A percentile compares a stretch with the other conserved stretches of the same genome.
Conservation (phyloP, 2,329 filamentous ascomycete genomes). For the Penicillium frequentans region DNA sequence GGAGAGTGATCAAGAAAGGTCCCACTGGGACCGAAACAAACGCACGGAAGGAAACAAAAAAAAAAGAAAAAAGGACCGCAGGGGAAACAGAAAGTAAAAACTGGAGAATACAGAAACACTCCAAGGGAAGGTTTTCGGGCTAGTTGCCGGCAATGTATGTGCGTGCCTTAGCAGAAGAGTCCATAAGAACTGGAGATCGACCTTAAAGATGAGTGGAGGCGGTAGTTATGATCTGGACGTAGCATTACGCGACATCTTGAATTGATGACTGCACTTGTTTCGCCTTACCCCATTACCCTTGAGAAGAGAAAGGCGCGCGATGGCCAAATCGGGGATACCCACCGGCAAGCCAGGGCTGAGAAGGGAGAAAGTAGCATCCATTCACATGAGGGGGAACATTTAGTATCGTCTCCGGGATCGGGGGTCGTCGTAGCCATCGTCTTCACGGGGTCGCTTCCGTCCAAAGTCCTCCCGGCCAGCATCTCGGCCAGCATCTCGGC, state of each 20-base stretch:
- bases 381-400: conserved; percentile 13
- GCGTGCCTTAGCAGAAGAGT: conserved; percentile 1
- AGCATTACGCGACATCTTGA: conserved; percentile 18
- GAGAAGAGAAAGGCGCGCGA: conserved; percentile 24
- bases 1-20: conserved; percentile 15
- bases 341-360: conserved; percentile 40
- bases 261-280: conserved; percentile 27
- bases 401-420: conserved; percentile 62
- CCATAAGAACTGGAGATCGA: background rate
- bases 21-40: background rate
- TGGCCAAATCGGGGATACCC: conserved; percentile 42
- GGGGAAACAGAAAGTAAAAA: conserved; percentile 17
- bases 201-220: background rate
- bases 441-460: conserved; percentile 72
- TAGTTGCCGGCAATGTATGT: conserved; percentile 4
- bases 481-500: conserved; percentile 13
- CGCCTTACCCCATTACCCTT: conserved; percentile 39
- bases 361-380: conserved; percentile 17
- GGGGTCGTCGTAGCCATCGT: conserved; percentile 75
- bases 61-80: conserved; percentile 18
- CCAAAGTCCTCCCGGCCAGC: conserved; percentile 53
- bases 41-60: conserved; percentile 27
- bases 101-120: conserved; percentile 21
- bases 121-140: conserved; percentile 7
- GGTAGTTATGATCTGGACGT: background rate